Base-by-base conservation (phyloP, 2,329 filamentous ascomycete species). In the Aspergillus pseudotamarii region DNA sequence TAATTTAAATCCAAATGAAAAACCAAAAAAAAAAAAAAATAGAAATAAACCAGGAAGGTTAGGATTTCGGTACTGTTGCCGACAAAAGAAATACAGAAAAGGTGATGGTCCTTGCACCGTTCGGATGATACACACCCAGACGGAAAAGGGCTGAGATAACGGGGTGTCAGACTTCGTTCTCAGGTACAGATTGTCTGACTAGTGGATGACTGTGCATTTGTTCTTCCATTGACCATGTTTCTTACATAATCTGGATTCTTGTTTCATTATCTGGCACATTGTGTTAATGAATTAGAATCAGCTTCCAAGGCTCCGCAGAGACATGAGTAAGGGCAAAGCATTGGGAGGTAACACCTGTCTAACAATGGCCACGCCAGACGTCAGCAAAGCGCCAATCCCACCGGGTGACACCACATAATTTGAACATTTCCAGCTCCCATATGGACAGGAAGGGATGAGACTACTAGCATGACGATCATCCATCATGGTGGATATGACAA, bases 361-460 rank as follows among this genome's bases (percentile, higher is more conserved):
- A 48, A 48, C 51, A 36, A 11, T 45, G 34, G 34, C 19, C 19
- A 36, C 34, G 51, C 19, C 30, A 26, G 30, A 43, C 19, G 14
- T 60, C 61, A 45, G 61, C 30, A 58, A 57, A 60, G 61, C 45
- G 34, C 51, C 60, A 62, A 55, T 59, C 57, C 19, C 21, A 46
- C 46, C 12, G 38, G 54, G 51, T 46, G 51, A 53, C 56, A 59
- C 59, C 56, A 58, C 55, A 61, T 55, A 32, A 36, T 58, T 51
- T 38, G 26, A 9, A 50, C 46, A 50, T 30, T 28, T 46, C 36
- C 38, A 53, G 26, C 21, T 58, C 59, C 54, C 54, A 62, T 64
- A 56, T 64, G 62, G 51, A 23, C 30, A 55, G 21, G 34, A 38
- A 55, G 51, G 51, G 51, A 55, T 58, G 57, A 41, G 16, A 34